Base-by-base conservation (phyloP, 306 rosid species). In the Glycyrrhiza uralensis region DNA sequence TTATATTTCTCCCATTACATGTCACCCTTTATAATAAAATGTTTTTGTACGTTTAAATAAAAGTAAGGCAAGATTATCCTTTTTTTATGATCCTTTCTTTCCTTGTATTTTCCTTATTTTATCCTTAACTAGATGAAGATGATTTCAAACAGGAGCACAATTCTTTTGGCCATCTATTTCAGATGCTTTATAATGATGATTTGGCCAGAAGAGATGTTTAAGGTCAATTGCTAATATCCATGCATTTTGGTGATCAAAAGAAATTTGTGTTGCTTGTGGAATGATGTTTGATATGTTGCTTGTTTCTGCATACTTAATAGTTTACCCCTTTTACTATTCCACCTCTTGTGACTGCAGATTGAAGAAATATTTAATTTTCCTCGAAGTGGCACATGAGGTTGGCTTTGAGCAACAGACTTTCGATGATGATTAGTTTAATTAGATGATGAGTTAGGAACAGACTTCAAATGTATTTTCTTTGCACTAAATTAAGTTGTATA, bases 81-180 rank as follows among this genome's bases (percentile, higher is more conserved):
- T 39, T 39, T 54, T 66, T 46, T 41, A 6, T 55, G 45, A 56
- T 63, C 55, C 66, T 61, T 51, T 41, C 38, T 56, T 17, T 20
- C 52, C 49, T 36, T 47, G 1, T 58, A 7, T 28, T 47, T 20
- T 52, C 49, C 17, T 45, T 15, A 15, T 44, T 22, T 18, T 2
- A 32, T 46, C 11, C 10, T 26, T 71, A 89, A 97, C 38, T 88
- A 73, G 99, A 95, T 72, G 99, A 95, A 87, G 99, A 95, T 30
- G 99, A 95, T 84, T 95, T 95, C 86, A 84, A 86, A 55, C 97
- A 95, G 88, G 97, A 95, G 83, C 99, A 91, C 74, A 89, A 89
- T 83, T 89, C 96, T 79, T 93, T 89, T 73, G 80, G 97, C 14
- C 95, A 96, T 19, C 96, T 91, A 59, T 88, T 95, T 69, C 99